Conservation (phyloP, 768 basidiomycete genomes). For the Rubroboletus satanas region DNA sequence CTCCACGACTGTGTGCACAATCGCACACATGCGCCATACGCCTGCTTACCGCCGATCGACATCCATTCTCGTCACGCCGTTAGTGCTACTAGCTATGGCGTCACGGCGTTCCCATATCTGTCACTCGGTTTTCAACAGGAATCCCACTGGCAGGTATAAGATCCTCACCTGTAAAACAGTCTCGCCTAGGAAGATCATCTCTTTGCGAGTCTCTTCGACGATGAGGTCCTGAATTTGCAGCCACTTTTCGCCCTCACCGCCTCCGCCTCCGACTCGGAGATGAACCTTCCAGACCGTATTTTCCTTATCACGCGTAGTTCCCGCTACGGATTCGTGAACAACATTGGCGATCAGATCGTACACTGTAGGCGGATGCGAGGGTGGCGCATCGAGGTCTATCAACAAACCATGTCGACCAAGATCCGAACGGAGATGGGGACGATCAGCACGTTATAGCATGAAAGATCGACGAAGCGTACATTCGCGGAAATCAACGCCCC, state of each 20-base stretch:
- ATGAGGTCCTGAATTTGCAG: constrained; percentile 95
- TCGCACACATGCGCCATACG: neutral
- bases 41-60: constrained; percentile 29
- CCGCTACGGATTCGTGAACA: constrained; percentile 90
- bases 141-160: neutral
- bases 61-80: constrained; percentile 26
- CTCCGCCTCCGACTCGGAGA: constrained; percentile 69
- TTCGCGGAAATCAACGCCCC: constrained; percentile 87
- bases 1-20: constrained; percentile 20
- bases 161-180: constrained; percentile 82
- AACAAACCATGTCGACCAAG: constrained; percentile 16
- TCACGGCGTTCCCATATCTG: constrained; percentile 66
- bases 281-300: constrained; percentile 93
- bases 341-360: constrained; percentile 98
- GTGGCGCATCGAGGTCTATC: constrained; percentile 74
- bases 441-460: constrained; percentile 20
- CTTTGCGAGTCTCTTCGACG: constrained; percentile 92
- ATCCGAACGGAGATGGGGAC: constrained; percentile 22
- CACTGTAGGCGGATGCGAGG: constrained; percentile 54
- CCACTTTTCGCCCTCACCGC: constrained; percentile 89
- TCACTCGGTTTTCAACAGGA: constrained; percentile 10
- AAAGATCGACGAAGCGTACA: constrained; percentile 55
- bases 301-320: constrained; percentile 91
- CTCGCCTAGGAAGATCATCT: constrained; percentile 97
- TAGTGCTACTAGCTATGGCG: constrained; percentile 9